Conservation (phyloP, 306 rosid species). For the Nissolia schottii region DNA sequence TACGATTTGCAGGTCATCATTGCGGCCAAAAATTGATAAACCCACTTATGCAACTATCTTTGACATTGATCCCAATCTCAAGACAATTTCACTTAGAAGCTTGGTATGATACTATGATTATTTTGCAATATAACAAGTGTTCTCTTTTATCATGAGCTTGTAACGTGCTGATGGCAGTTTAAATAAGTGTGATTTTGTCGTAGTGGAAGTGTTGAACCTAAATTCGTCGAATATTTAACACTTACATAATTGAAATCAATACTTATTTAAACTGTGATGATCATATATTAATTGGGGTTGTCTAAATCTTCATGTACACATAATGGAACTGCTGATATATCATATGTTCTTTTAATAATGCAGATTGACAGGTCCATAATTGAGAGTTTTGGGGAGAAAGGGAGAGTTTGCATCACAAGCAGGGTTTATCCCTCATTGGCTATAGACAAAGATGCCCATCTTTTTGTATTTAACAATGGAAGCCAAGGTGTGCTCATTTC, state of each 20-base stretch:
- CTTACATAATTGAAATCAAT: too few relatives aligned
- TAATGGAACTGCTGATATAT: too few relatives aligned
- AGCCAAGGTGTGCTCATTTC: slow-evolving; percentile 27
- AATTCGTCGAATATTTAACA: too few relatives aligned
- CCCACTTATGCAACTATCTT: slow-evolving; percentile 54
- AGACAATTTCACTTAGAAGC: slow-evolving; percentile 54
- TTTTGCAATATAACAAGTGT: not conserved
- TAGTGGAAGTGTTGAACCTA: too few relatives aligned
- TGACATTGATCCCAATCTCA: slow-evolving; percentile 35
- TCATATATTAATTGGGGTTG: too few relatives aligned
- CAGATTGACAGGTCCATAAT: slow-evolving; percentile 64
- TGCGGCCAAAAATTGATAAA: slow-evolving; percentile 48
- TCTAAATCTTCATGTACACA: too few relatives aligned
- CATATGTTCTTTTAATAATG: not conserved
- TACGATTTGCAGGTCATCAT: slow-evolving; percentile 49
- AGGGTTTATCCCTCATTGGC: slow-evolving; percentile 64
- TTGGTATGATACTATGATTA: slow-evolving; percentile 40
- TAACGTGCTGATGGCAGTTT: too few relatives aligned
- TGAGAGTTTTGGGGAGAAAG: slow-evolving; percentile 65
- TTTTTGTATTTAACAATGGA: slow-evolving; percentile 52
- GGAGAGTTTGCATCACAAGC: slow-evolving; percentile 49
- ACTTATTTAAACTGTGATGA: too few relatives aligned
- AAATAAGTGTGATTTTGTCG: too few relatives aligned
- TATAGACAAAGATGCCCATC: slow-evolving; percentile 36
- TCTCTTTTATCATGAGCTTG: not conserved